These are phyloP conservation scores for Fusarium sp. DNA, from an alignment of 2,329 filamentous ascomycete species.

Conservation along the genomic window DNA sequence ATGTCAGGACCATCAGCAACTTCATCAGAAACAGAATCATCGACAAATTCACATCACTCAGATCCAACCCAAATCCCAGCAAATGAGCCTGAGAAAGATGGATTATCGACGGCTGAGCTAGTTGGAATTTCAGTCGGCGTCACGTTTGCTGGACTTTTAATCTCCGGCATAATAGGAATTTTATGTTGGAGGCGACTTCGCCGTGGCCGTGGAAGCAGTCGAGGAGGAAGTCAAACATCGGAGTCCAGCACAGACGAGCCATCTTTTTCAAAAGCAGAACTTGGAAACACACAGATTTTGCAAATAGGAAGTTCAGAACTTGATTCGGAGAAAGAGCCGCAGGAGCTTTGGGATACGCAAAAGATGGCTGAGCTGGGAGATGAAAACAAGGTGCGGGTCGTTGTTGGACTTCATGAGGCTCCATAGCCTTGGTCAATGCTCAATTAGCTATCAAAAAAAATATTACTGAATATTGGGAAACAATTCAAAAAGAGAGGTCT, in stretches of 20 bases:
- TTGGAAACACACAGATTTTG: neutral
- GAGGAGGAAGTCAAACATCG: neutral
- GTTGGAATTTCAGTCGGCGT: constrained; percentile 12
- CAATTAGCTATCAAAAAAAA: no score
- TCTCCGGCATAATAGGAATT: neutral
- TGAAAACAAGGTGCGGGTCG: constrained; percentile 2
- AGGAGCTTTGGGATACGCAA: constrained; percentile 16
- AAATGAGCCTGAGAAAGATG: fast-evolving
- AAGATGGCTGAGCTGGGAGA: neutral
- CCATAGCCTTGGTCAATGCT: no score
- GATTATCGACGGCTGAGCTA: neutral
- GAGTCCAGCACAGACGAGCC: neutral
- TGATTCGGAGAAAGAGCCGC: neutral
- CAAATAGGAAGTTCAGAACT: constrained; percentile 10
- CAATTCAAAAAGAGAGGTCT: fast-evolving
- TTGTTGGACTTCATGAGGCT: constrained; percentile 7
- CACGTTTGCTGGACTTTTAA: neutral
- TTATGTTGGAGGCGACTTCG: neutral
- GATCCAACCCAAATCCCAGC: neutral
- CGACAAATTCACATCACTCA: neutral
- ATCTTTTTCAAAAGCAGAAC: neutral
- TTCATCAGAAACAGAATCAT: fast-evolving
- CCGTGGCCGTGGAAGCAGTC: no score
- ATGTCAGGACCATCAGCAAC: neutral
- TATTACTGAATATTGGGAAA: fast-evolving